These are phyloP conservation scores for Picea abies DNA, from an alignment of 83 land plant genomes.

Conservation along the genomic window DNA sequence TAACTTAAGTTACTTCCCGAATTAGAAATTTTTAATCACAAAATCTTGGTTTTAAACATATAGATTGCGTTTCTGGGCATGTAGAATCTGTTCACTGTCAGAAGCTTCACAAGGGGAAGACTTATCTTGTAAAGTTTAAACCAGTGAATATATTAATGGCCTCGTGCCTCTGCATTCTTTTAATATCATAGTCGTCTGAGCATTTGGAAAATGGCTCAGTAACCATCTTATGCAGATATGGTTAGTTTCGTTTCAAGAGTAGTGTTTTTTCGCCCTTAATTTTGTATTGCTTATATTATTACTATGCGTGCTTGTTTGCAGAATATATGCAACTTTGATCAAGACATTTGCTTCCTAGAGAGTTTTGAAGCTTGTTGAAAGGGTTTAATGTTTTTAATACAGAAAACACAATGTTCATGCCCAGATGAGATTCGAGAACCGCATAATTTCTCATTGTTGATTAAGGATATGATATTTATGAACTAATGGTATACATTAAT, in stretches of 20 bases:
- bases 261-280: not conserved
- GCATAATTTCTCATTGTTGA: too few relatives aligned
- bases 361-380: not conserved
- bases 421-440: too few relatives aligned
- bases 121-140: conserved; percentile 15
- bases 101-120: conserved; percentile 17
- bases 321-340: conserved; percentile 2
- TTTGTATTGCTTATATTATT: not conserved
- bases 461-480: too few relatives aligned
- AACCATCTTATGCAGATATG: not conserved
- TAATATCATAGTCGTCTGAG: not conserved
- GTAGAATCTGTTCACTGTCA: conserved; percentile 10
- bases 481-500: too few relatives aligned
- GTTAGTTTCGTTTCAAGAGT: not conserved
- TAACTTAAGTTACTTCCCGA: not conserved
- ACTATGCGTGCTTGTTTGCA: not conserved
- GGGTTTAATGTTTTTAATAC: too few relatives aligned
- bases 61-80: not conserved
- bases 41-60: not conserved
- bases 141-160: conserved; percentile 19
- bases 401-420: too few relatives aligned
- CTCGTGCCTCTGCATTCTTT: conserved; percentile 16
- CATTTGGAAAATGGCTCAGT: not conserved
- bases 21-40: not conserved
- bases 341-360: not conserved